phyloP scores from a whole-genome alignment of 345 rosid species.

The Rubroshorea leprosula region DNA sequence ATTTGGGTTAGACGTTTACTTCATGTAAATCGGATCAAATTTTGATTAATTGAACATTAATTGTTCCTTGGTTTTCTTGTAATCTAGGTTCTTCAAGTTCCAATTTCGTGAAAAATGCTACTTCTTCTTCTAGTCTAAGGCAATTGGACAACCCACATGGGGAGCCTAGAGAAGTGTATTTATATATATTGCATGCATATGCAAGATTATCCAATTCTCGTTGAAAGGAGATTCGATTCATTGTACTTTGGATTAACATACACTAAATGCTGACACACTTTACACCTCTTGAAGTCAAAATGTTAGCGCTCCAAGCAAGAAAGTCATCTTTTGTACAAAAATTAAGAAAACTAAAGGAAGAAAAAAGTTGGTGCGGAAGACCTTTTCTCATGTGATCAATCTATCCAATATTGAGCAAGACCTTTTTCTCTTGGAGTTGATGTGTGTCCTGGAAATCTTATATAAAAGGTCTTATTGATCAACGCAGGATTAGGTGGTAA shows the following conservation, averaged over 20 bases:
- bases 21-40: too few relatives aligned
- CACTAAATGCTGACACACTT: slow-evolving; percentile 27
- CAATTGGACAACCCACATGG: slow-evolving; percentile 23
- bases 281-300: slow-evolving; percentile 24
- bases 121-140: slow-evolving; percentile 11
- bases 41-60: neutral
- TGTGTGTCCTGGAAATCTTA: too few relatives aligned
- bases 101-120: neutral
- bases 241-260: slow-evolving; percentile 16
- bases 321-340: neutral
- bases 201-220: neutral
- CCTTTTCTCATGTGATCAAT: too few relatives aligned
- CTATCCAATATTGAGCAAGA: too few relatives aligned
- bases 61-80: neutral
- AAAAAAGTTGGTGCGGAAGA: too few relatives aligned
- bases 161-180: slow-evolving; percentile 11
- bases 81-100: neutral
- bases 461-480: too few relatives aligned
- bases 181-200: neutral
- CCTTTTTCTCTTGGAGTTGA: too few relatives aligned
- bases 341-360: too few relatives aligned
- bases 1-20: too few relatives aligned
- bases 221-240: slow-evolving; percentile 4
- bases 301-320: slow-evolving; percentile 4
- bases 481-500: too few relatives aligned